These are phyloP conservation scores for Citrus mangshanensis DNA, from an alignment of 345 rosid genomes.

Conservation along the genomic window DNA sequence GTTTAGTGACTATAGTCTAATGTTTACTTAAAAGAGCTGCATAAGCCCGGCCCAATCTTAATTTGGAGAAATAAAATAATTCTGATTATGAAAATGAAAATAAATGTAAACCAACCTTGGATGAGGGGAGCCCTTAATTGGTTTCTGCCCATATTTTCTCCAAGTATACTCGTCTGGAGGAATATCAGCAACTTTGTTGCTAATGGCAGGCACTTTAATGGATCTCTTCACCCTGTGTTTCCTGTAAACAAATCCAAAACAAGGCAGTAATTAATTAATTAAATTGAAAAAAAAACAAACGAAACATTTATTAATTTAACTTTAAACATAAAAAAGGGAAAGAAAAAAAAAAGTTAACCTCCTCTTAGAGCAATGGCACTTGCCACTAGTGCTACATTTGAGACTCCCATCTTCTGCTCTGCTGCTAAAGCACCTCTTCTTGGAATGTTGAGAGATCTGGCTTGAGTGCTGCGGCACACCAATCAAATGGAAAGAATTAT, in stretches of 20 bases:
- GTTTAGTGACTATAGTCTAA: no score
- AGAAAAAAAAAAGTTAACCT: conserved; percentile 31
- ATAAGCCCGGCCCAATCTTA: background rate
- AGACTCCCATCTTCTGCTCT: conserved; percentile 55
- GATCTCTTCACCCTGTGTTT: conserved; percentile 63
- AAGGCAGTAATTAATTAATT: background rate
- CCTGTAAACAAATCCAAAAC: conserved; percentile 29
- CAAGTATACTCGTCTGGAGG: conserved; percentile 86
- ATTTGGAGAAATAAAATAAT: background rate
- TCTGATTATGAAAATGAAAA: background rate
- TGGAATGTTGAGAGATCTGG: conserved; percentile 44
- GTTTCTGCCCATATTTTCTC: conserved; percentile 89
- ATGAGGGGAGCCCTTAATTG: conserved; percentile 80
- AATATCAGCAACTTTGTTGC: conserved; percentile 81
- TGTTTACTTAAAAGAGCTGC: background rate
- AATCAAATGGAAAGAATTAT: conserved; percentile 51
- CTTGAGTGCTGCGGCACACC: conserved; percentile 51
- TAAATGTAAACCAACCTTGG: conserved; percentile 49
- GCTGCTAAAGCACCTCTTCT: conserved; percentile 55
- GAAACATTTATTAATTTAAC: background rate
- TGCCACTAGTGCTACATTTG: conserved; percentile 56
- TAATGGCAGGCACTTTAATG: conserved; percentile 82
- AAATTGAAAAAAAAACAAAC: background rate
- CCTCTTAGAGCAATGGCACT: conserved; percentile 79
- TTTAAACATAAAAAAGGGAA: no score